Base-by-base conservation (phyloP, 1,284 basidiomycete genomes). In the Mycena citricolor region DNA sequence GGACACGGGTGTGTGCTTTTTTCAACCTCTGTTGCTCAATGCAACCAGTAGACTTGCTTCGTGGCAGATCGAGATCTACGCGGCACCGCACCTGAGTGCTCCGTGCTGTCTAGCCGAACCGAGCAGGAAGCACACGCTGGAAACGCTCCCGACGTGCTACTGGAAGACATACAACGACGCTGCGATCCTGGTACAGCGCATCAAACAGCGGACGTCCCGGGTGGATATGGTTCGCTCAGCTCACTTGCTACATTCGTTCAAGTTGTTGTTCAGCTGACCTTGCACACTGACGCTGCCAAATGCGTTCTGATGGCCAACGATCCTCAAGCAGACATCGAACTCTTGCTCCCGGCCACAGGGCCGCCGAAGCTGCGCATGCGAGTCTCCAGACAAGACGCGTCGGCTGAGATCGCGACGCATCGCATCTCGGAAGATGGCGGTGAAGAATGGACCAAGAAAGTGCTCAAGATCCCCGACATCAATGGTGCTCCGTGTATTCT, bases 221-320 rank as follows among this genome's bases (percentile, higher is more conserved):
- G 79, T 78, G 39, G 10, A 62, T 52, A 21, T 22, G 29, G 24
- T 5, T 31, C 29, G 11, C 17, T 26, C 17, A 32, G n/a, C 42
- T 35, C 8, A 2, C 25, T 36, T n/a, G n/a, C n/a, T n/a, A n/a
- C n/a, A n/a, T n/a, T n/a, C n/a, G n/a, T n/a, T n/a, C n/a, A n/a
- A n/a, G 13, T 43, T 16, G n/a, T 35, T 21, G 7, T 25, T 13
- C 40, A 79, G 76, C 55, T 80, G n/a, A 62, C 73, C 5, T 53
- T 75, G 42, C 66, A 76, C 52, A 60, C 65, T 29, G 52, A 58
- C 2, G 57, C 61, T 1, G 63, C 67, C 4, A 74, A 71, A 51
- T 79, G 69, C 52, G 74, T 67, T 4, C 61, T 80, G 16, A 79
- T 81, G 77, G 66, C 71, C 4, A 80, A 81, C 47, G 60, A 63